Evolutionary conservation across 2,329 filamentous ascomycete genomes (phyloP).

Genomic region (Salinomyces thailandicus): DNA sequence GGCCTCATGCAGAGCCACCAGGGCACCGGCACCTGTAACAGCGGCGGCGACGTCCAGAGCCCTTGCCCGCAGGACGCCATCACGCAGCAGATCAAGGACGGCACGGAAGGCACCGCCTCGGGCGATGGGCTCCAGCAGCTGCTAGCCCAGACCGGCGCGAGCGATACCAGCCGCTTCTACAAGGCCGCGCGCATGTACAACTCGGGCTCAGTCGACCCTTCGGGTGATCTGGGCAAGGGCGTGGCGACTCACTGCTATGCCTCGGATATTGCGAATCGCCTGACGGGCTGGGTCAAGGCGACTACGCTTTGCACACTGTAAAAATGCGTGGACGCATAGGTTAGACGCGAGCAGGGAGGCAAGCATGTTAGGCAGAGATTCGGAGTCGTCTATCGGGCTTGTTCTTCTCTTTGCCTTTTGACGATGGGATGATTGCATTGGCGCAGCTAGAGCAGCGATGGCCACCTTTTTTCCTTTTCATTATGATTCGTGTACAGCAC

Average conservation of each 20-base stretch:
- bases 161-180: conserved; percentile 33
- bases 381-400: background rate
- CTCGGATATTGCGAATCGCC: conserved; percentile 42
- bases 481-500: too few relatives aligned
- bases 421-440: background rate
- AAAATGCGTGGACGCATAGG: background rate
- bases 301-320: conserved; percentile 6
- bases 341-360: background rate
- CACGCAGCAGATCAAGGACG: conserved; percentile 35
- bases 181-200: conserved; percentile 43
- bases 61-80: conserved; percentile 33
- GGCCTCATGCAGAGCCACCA: conserved; percentile 39
- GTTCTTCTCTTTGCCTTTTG: background rate
- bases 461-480: too few relatives aligned
- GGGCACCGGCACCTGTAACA: conserved; percentile 31
- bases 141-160: conserved; percentile 23
- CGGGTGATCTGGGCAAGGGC: conserved; percentile 31
- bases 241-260: conserved; percentile 44
- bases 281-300: conserved; percentile 32
- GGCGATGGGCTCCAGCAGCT: conserved; percentile 35
- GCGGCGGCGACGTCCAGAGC: conserved; percentile 20
- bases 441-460: conserved; percentile 3
- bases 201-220: conserved; percentile 28
- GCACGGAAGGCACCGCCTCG: conserved; percentile 30
- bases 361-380: background rate